phyloP scores from a whole-genome alignment of 169 alveolate genomes.

The Cryptosporidium viatorum region DNA sequence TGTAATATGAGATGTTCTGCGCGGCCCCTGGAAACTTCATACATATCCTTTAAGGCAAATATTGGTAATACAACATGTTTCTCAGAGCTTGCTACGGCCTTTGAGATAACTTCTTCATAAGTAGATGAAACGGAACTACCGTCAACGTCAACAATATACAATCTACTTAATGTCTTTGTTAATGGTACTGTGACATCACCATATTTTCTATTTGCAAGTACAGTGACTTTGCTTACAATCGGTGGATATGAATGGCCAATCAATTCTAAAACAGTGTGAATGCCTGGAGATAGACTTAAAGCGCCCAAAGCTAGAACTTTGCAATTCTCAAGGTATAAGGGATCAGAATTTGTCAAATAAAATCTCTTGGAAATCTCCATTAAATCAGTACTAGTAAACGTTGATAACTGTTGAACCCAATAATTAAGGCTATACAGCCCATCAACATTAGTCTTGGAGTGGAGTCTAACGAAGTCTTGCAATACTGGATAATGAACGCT shows the following conservation, averaged over 20 bases:
- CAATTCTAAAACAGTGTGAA: not conserved
- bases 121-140: not conserved
- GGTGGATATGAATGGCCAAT: conserved; percentile 20
- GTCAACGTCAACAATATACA: not conserved
- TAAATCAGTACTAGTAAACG: not conserved
- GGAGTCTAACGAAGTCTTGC: not conserved
- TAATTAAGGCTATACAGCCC: not conserved
- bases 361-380: not conserved
- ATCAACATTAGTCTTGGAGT: not conserved
- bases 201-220: conserved; percentile 32
- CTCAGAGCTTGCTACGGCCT: conserved; percentile 24
- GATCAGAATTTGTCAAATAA: not conserved
- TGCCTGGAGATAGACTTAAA: not conserved
- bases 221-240: not conserved
- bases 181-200: not conserved
- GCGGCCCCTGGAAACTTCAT: not conserved
- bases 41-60: not conserved
- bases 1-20: conserved; percentile 1
- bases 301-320: conserved; percentile 9
- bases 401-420: not conserved
- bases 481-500: not conserved
- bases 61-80: not conserved
- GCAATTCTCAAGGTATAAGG: not conserved
- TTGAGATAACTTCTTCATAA: conserved; percentile 8
- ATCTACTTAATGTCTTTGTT: conserved; percentile 4